Base-by-base conservation (phyloP, 352 stramenopile species). In the Globisporangium heterothallicum region DNA sequence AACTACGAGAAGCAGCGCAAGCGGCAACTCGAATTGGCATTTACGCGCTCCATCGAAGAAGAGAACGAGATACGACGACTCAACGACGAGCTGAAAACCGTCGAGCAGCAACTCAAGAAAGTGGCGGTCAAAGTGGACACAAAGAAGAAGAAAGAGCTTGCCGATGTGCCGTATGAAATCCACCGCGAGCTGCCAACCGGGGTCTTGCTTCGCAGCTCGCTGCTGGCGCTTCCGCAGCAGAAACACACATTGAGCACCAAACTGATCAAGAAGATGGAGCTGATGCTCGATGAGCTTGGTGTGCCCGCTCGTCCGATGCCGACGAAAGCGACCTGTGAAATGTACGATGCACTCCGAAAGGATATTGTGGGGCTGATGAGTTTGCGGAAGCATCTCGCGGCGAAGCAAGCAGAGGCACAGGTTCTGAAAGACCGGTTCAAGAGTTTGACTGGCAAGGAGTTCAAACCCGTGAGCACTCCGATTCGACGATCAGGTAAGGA, bases 91-190 rank as follows among this genome's bases (percentile, higher is more conserved):
- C 55, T 89, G 16, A 64, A 68, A 21, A 52, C 49, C 7, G 69
- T 86, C 42, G 78, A 89, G 49, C 64, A 76, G 53, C 78, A 89
- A 49, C 63, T 89, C 4, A 89, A 89, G 52, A 86, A 86, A 43
- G 72, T 66, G 29, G 66, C 77, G 4, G 64, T 83, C 7, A 74
- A 66, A 59, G 69, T 74, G 4, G 78, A 89, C 46, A 55, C 59
- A 1, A 89, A 89, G 63, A 89, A 77, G 62, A 86, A 82, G 53
- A 89, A 86, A 42, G 78, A 86, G 55, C 59, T 86, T 16, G 70
- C 71, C 0, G 66, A 84, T 21, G 70, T 84, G 14, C 73, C 74
- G 9, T 82, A 77, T 56, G 64, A 82, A 57, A 78, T 84, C 41
- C 63, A 74, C 14, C 72, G 70, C n/a, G 51, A 72, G 26, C 46